Percentiles rank a stretch among this genome's conserved stretches.
Evolutionary conservation across 1,284 basidiomycete species (phyloP).

Genomic region (Ceratobasidium sp.): DNA sequence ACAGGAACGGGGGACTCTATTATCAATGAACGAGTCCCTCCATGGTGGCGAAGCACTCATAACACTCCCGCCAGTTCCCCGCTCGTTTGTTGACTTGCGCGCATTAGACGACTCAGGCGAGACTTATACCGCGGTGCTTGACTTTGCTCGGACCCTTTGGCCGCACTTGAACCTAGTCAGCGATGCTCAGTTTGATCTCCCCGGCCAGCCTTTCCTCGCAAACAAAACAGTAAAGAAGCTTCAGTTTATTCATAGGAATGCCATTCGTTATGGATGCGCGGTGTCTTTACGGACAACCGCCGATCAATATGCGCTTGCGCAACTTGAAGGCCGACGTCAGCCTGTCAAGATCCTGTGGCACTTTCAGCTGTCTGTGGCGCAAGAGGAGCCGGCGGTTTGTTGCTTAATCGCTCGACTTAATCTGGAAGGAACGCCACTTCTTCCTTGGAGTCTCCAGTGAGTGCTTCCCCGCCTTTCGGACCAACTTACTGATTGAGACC

Average conservation of each 20-base stretch:
- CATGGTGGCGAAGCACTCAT: not conserved
- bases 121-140: not conserved
- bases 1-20: not conserved
- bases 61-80: not conserved
- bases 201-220: not conserved
- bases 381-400: not conserved
- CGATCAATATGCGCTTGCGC: not conserved
- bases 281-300: not conserved
- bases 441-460: not conserved
- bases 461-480: not conserved
- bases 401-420: not conserved
- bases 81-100: not conserved
- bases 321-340: not conserved
- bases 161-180: not conserved
- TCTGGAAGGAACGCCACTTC: not conserved
- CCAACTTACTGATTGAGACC: not conserved
- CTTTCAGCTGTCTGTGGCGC: not conserved
- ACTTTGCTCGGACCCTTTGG: not conserved
- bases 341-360: constrained; percentile 12
- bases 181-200: not conserved
- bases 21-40: not conserved
- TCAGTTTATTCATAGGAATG: not conserved
- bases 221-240: not conserved
- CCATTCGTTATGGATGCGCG: not conserved
- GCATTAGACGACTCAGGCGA: not conserved